These are phyloP conservation scores for Oryza meyeriana DNA, from an alignment of 176 grass and related monocot species.

Conservation along the genomic window DNA sequence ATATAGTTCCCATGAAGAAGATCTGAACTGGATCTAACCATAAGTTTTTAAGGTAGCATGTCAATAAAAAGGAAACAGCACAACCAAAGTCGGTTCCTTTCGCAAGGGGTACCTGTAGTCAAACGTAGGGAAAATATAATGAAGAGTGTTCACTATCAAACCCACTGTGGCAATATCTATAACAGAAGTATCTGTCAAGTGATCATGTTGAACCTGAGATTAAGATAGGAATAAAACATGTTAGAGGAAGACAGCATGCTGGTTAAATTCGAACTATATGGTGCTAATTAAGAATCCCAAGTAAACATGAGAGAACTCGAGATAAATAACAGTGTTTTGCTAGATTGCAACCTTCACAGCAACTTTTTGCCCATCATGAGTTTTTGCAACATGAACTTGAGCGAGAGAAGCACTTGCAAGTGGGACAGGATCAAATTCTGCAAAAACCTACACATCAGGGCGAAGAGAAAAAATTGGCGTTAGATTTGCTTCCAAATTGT, in stretches of 20 bases:
- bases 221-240: background rate
- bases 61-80: background rate
- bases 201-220: conserved; percentile 87
- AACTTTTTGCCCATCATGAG: conserved; percentile 82
- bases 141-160: conserved; percentile 80
- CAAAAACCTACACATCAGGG: conserved; percentile 57
- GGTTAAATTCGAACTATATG: background rate
- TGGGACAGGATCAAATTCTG: conserved; percentile 90
- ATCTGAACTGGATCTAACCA: background rate
- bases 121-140: conserved; percentile 81
- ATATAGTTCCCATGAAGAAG: background rate
- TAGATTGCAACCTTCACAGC: conserved; percentile 72
- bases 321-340: background rate
- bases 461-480: background rate
- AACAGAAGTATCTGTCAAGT: conserved; percentile 68
- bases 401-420: conserved; percentile 94
- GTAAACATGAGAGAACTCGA: conserved; percentile 3
- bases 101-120: conserved; percentile 73
- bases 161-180: conserved; percentile 89
- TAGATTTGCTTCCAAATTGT: background rate
- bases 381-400: conserved; percentile 94
- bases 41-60: background rate
- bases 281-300: background rate
- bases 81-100: background rate
- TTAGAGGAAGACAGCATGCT: background rate